phyloP scores from a whole-genome alignment of 1,139 yeast species.

The Meyerozyma sp. region DNA sequence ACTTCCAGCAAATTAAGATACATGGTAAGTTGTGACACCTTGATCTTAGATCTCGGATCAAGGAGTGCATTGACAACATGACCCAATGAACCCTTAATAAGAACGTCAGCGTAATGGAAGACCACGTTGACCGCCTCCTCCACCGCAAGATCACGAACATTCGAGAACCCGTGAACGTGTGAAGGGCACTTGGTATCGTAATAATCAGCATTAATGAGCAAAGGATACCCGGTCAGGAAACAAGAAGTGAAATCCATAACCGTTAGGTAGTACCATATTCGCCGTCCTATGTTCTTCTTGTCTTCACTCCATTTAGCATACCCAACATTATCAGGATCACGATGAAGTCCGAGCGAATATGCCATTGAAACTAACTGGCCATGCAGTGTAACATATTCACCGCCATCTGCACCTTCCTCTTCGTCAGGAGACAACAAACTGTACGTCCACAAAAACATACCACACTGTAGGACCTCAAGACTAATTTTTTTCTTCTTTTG shows the following conservation, averaged over 20 bases:
- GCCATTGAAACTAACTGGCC: slow-evolving; percentile 2
- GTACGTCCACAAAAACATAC: slow-evolving; percentile 2
- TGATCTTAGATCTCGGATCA: neutral
- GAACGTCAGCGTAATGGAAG: neutral
- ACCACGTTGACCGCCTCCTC: slow-evolving; percentile 1
- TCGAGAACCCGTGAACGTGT: neutral
- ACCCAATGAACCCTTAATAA: slow-evolving; percentile 1
- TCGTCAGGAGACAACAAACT: slow-evolving; percentile 2
- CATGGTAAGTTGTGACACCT: neutral
- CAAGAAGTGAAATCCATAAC: neutral
- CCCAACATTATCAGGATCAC: slow-evolving; percentile 1
- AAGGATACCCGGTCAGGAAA: neutral
- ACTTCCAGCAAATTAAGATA: neutral
- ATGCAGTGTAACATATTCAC: slow-evolving; percentile 1
- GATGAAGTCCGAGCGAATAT: slow-evolving; percentile 1
- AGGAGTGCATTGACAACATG: neutral
- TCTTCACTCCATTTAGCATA: neutral
- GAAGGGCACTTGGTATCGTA: slow-evolving; percentile 2
- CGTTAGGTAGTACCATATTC: neutral
- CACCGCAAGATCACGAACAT: neutral
- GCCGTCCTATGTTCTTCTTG: neutral
- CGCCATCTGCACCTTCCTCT: slow-evolving; percentile 2
- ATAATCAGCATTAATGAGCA: neutral
- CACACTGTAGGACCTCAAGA: slow-evolving; percentile 1
- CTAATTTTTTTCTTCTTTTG: slow-evolving; percentile 1